Evolutionary conservation across 139 green algal genomes (phyloP).

Genomic region (Picochlorum sp.): DNA sequence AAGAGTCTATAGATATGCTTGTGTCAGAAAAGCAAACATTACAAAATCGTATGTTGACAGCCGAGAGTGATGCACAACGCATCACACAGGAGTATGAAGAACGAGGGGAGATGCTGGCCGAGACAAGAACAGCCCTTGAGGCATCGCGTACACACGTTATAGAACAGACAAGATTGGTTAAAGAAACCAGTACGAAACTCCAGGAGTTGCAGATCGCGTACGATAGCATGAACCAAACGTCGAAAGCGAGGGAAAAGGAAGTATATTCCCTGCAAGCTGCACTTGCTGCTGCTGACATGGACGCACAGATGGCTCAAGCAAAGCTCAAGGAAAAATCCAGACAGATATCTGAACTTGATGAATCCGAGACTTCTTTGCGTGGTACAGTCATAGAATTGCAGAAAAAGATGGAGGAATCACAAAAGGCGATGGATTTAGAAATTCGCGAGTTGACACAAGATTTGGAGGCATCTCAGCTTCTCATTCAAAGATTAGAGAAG

Average conservation of each 20-base stretch:
- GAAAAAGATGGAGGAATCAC: not conserved
- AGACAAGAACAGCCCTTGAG: too few species aligned
- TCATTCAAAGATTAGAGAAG: too few species aligned
- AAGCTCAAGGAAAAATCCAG: not conserved
- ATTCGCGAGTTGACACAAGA: not conserved
- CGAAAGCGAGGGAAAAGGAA: not conserved
- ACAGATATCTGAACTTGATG: not conserved
- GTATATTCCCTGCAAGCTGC: not conserved
- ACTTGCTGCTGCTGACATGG: not conserved
- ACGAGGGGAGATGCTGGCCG: too few species aligned
- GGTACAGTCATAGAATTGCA: not conserved
- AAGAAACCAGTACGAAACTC: too few species aligned
- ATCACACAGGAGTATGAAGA: slow-evolving; percentile 20
- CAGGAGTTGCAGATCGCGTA: too few species aligned
- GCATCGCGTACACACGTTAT: too few species aligned
- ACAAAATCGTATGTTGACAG: not conserved
- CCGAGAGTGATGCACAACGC: slow-evolving; percentile 5
- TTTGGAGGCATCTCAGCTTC: too few species aligned
- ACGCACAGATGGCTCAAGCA: not conserved
- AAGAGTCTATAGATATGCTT: slow-evolving; percentile 17
- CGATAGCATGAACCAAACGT: not conserved
- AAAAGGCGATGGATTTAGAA: not conserved
- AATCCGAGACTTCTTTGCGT: not conserved
- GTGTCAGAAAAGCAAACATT: slow-evolving; percentile 29
- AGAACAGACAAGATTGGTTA: too few species aligned